Evolutionary conservation across 805 yeast genomes (phyloP), one percentile per base, ranked within the genome.

Genomic region (Starmerella stigmatis): DNA sequence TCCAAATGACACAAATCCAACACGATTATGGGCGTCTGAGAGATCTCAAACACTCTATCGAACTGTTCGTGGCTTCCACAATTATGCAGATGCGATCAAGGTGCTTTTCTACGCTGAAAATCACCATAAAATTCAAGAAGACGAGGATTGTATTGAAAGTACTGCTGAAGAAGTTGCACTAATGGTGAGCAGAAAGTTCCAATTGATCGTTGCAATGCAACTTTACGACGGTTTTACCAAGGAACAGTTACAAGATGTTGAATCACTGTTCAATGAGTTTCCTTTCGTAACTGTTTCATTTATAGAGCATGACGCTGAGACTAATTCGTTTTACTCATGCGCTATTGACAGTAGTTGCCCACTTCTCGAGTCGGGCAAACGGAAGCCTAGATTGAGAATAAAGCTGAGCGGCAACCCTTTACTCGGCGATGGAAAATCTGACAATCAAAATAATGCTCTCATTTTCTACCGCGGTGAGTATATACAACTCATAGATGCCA

Each of bases 11-110:
- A 55, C 58, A 1, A 59, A 81, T 50, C 66, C 94, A 60, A 85
- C 94, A 0, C 69, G 94, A 57, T 71, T 85, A 2, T 86, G 96
- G 96, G 83, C 94, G 0, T 83, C 94, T 0, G 64, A 82, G 44
- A 69, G 94, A 56, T 75, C 84, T 2, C 96, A 86, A 58, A 86
- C 95, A 0, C 66, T 86, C 44, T 86, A 79, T 57, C 67, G 95
- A 31, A 86, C 96, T 0, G 70, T 84, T 3, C 75, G 88, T 0
- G 95, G 96, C 0, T 85, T 86, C 57, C 75, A 75, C 75, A 85
- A 85, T 59, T 86, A 86, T 58, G 67, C 74, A 12, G 71, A 72
- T 29, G 95, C 95, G 0, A 71, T 86, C 25, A 78, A 78, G 52
- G 64, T 85, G 21, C 66, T 86, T 6, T 76, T 77, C 54, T 65